A percentile compares a stretch with the other conserved stretches of the same genome.
Conservation (phyloP, 768 basidiomycete genomes). For the Naganishia antarctica region DNA sequence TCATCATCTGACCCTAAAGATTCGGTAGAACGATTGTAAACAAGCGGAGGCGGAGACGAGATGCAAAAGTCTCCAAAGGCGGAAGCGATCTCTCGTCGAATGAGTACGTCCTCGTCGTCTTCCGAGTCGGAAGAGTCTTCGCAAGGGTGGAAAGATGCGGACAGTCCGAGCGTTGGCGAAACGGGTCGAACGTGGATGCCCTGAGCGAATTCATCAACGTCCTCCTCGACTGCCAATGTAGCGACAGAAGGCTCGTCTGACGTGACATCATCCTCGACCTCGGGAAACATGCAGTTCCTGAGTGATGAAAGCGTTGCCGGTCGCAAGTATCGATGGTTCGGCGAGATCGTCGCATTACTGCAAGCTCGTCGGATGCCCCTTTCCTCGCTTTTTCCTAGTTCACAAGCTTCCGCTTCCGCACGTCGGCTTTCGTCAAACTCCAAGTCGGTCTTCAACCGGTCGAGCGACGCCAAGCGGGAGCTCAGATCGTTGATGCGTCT, state of each 20-base stretch:
- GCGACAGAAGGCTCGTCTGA: neutral
- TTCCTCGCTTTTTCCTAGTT: slow-evolving; percentile 36
- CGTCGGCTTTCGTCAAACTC: slow-evolving; percentile 46
- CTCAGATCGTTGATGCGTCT: slow-evolving; percentile 28
- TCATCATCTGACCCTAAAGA: neutral
- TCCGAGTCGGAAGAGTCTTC: neutral
- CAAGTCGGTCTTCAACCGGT: slow-evolving; percentile 36
- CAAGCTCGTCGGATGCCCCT: slow-evolving; percentile 37
- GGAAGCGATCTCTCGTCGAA: neutral
- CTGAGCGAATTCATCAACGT: slow-evolving; percentile 5
- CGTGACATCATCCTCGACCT: neutral
- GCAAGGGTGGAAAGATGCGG: neutral
- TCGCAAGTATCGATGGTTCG: neutral
- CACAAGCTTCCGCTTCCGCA: slow-evolving; percentile 38
- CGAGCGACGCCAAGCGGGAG: slow-evolving; percentile 35
- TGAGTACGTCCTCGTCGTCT: neutral
- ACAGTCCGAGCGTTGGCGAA: neutral
- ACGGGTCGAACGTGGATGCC: slow-evolving; percentile 18
- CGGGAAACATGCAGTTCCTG: neutral
- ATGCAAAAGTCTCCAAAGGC: neutral
- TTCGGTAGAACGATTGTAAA: neutral
- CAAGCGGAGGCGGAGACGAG: neutral
- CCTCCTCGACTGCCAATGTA: neutral
- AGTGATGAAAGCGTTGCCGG: neutral
- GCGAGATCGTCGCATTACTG: slow-evolving; percentile 9